Evolutionary conservation across 768 basidiomycete species (phyloP).

Genomic region (Leucosporidium yakuticum): DNA sequence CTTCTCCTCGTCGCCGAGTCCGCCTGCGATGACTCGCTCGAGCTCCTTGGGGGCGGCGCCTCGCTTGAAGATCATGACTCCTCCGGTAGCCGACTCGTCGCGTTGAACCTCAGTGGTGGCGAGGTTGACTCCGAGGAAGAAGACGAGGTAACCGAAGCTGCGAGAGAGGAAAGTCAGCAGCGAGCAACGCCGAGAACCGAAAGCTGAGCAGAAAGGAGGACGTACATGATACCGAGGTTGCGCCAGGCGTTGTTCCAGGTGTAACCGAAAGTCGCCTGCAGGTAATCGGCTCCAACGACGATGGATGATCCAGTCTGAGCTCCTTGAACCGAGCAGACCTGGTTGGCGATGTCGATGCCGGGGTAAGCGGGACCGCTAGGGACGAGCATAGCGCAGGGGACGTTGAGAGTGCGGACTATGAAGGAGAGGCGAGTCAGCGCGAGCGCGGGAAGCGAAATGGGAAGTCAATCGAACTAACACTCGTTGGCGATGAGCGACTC

Average conservation of each 20-base stretch:
- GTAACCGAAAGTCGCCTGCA: constrained; percentile 29
- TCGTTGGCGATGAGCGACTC: constrained; percentile 32
- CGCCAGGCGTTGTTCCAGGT: constrained; percentile 9
- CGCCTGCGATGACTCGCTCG: constrained; percentile 34
- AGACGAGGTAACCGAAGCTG: constrained; percentile 36
- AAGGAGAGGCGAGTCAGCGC: neutral
- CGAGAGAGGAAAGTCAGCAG: constrained; percentile 11
- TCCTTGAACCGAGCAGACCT: constrained; percentile 37
- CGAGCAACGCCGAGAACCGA: neutral
- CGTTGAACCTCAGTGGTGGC: constrained; percentile 40
- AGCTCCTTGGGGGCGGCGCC: constrained; percentile 41
- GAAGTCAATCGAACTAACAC: constrained; percentile 6
- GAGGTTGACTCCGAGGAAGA: constrained; percentile 40
- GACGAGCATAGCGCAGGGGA: constrained; percentile 27
- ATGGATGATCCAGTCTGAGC: constrained; percentile 23
- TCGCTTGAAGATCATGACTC: constrained; percentile 37
- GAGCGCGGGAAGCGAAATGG: neutral
- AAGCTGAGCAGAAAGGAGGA: too few relatives aligned
- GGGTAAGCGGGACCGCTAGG: constrained; percentile 19
- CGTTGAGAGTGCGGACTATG: constrained; percentile 26
- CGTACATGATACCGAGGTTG: neutral
- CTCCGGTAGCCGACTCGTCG: constrained; percentile 29
- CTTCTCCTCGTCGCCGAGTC: constrained; percentile 18
- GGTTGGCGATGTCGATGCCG: constrained; percentile 26
- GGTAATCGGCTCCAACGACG: constrained; percentile 35